Evolutionary conservation across 176 grass and related monocot genomes (phyloP).

Genomic region (Avena insularis): DNA sequence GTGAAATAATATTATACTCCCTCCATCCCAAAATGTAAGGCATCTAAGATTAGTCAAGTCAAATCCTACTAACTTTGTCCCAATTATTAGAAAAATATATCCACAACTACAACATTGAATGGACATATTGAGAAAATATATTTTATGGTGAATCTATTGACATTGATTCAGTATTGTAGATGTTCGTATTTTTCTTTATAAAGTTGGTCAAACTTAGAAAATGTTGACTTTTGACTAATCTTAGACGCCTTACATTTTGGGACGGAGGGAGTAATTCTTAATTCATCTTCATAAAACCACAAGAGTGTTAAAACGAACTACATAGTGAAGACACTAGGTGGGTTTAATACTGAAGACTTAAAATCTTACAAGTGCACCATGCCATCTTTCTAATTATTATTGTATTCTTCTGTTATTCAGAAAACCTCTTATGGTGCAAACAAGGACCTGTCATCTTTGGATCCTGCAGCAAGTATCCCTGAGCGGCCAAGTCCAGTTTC

Average conservation of each 20-base stretch:
- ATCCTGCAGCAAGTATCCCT: constrained; percentile 43
- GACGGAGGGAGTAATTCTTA: neutral
- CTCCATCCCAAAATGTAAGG: too few relatives aligned
- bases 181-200: too few relatives aligned
- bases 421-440: constrained; percentile 70
- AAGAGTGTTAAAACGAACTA: neutral
- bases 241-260: too few relatives aligned
- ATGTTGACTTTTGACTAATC: too few relatives aligned
- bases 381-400: constrained; percentile 25
- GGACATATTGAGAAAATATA: too few relatives aligned
- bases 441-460: constrained; percentile 53
- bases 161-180: too few relatives aligned
- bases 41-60: too few relatives aligned
- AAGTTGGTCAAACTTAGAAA: too few relatives aligned
- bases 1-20: constrained; percentile 22
- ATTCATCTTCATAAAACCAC: constrained; percentile 7
- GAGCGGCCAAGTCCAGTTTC: constrained; percentile 83
- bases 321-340: constrained; percentile 4
- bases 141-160: too few relatives aligned
- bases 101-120: too few relatives aligned
- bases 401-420: constrained; percentile 52
- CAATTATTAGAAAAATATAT: too few relatives aligned
- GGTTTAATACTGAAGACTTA: neutral
- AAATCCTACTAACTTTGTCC: too few relatives aligned
- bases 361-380: constrained; percentile 5